Conservation (phyloP, 129 eudicot species). For the Lactuca saligna region DNA sequence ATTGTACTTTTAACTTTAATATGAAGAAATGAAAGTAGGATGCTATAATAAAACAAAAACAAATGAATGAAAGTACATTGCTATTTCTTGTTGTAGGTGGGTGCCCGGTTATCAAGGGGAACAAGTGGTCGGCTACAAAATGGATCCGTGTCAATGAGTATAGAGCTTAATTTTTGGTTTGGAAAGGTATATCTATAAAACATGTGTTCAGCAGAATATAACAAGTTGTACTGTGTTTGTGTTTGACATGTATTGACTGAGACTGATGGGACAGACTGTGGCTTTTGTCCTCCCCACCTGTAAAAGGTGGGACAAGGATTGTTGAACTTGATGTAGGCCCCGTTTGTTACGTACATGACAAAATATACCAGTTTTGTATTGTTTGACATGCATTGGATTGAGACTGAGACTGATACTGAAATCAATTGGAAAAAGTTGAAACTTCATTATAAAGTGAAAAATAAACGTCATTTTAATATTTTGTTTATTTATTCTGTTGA, state of each 20-base stretch:
- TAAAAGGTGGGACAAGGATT: no score
- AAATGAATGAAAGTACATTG: neutral
- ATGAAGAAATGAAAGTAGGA: no score
- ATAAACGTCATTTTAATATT: constrained; percentile 7
- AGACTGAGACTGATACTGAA: no score
- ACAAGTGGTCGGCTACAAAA: constrained; percentile 89
- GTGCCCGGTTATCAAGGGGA: constrained; percentile 85
- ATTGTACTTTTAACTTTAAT: no score
- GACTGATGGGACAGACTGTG: no score
- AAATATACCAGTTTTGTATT: no score
- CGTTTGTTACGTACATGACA: no score
- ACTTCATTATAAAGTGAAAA: neutral
- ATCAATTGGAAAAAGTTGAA: no score
- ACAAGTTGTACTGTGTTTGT: neutral
- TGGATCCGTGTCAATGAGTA: constrained; percentile 82
- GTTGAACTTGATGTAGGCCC: no score
- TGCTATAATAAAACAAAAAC: no score
- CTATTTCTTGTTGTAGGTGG: constrained; percentile 52
- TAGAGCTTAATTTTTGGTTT: constrained; percentile 31
- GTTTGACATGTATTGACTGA: neutral
- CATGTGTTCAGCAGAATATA: neutral
- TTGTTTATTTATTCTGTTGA: constrained; percentile 14
- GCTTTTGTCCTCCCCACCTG: no score
- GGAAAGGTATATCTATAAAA: constrained; percentile 28
- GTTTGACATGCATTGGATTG: no score